Base-by-base conservation (phyloP, 345 rosid genomes). In the Murraya paniculata region DNA sequence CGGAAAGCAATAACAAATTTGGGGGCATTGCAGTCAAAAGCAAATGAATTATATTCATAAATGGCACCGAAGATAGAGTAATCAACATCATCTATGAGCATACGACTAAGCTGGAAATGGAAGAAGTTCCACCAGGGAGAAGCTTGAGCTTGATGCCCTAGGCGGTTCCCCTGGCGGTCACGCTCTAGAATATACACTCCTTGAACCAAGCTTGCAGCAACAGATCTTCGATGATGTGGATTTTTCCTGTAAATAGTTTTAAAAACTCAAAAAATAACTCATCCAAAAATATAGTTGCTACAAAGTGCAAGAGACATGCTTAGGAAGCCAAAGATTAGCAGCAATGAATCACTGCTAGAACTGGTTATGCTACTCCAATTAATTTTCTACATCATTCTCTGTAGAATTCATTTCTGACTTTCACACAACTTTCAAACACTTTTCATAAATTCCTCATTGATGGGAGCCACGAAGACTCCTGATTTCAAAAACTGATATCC, bases 61-160 rank as follows among this genome's bases (percentile, higher is more conserved):
- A 92, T 82, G 60, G 89, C 96, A 72, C 94, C 96, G 72, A 90
- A 90, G 71, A 90, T 84, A 56, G 94, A 90, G 68, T 74, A 75
- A 72, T 89, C 94, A 55, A 73, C 86, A 50, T 92, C 87, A 79
- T 91, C 92, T 4, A 88, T 83, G n/a, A 92, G 89, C 35, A 79
- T 60, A 72, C 76, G 83, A 72, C 79, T 45, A 73, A 87, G 61
- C 61, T 81, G 84, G 78, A 92, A 90, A 79, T 88, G 77, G 82
- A 90, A 88, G 77, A 84, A 90, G 73, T 88, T 88, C 92, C 94
- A 91, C 96, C 96, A 91, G 8, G 86, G 87, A 9, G 84, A 65
- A n/a, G 86, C 91, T 33, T 84, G 88, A 72, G 90, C 89, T 74
- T 83, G 75, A 25, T 82, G 53, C 45, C 80, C 90, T 53, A 80